Base-by-base conservation (phyloP, 2,329 filamentous ascomycete genomes). In the Scedosporium minutisporum region DNA sequence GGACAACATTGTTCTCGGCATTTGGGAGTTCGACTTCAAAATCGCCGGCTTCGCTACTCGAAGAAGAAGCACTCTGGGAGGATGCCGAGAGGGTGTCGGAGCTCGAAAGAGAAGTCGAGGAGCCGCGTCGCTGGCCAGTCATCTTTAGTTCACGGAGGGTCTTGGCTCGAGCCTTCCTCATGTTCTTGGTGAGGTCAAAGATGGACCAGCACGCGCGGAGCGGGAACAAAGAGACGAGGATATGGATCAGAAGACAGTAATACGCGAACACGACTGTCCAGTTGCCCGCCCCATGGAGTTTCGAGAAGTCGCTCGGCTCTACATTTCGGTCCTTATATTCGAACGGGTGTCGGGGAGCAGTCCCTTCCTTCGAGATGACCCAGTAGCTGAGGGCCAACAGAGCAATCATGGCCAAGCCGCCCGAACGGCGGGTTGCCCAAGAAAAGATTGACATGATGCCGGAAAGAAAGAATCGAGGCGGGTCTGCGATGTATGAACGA, bases 191-290 rank as follows among this genome's bases (percentile, higher is more conserved):
- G 62, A 87, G 77, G 68, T 81, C 80, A 76, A 81, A 82, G 60
- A 87, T 78, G 16, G 84, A 81, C 77, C 80, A 87, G 72, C 81
- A 84, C 25, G 85, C 82, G 64, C 86, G 81, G 5, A 87, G 69
- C 23, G 86, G 84, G 67, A 90, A 89, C 38, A 80, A 71, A 65
- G 84, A 82, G 67, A 88, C 85, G 62, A 88, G 76, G 62, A 85
- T 63, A 71, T 90, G 87, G 63, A 89, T 81, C 41, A 87, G 70
- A 18, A 89, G 75, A 61, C 82, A 85, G 73, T 89, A 90, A 68
- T 84, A 85, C 59, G 85, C 80, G 68, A 87, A 88, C 33, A 84
- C 38, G 58, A 78, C 71, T 14, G 82, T 82, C 77, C 76, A 83
- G 58, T 78, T 69, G 38, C 82, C 80, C 46, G 75, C 78, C 29